These are phyloP conservation scores for Farysia itapuensis DNA, from an alignment of 1,284 basidiomycete species.

Conservation along the genomic window DNA sequence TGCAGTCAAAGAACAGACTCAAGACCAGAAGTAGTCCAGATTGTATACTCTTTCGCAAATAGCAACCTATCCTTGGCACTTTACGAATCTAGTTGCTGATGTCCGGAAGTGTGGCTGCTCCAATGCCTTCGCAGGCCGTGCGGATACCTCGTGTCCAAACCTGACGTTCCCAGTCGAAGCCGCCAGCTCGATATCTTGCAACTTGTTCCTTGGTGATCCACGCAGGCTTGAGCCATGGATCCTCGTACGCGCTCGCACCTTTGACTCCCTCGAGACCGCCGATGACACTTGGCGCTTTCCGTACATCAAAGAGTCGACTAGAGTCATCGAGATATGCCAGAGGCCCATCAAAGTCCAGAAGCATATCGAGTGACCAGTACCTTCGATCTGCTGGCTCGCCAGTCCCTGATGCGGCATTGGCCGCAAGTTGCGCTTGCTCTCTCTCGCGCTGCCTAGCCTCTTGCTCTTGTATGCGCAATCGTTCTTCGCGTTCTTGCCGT, in stretches of 20 bases:
- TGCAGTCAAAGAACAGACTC: too few species aligned
- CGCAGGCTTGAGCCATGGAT: constrained; percentile 46
- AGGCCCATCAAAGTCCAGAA: constrained; percentile 50
- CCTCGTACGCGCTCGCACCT: constrained; percentile 40
- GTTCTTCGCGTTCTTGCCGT: constrained; percentile 36
- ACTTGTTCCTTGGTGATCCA: constrained; percentile 26
- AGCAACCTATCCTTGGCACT: too few species aligned
- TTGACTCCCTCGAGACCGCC: constrained; percentile 37
- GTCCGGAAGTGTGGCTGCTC: constrained; percentile 14
- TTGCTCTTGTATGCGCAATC: constrained; percentile 15
- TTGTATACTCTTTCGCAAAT: too few species aligned
- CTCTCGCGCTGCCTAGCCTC: constrained; percentile 20
- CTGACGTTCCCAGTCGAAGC: constrained; percentile 48
- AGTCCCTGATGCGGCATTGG: constrained; percentile 3
- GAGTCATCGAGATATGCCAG: constrained; percentile 49
- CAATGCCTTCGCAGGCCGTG: constrained; percentile 40
- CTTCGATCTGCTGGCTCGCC: constrained; percentile 9
- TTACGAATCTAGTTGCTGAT: background rate
- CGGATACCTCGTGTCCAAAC: constrained; percentile 45
- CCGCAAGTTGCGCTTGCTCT: constrained; percentile 13
- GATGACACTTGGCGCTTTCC: constrained; percentile 31
- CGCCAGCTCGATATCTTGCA: constrained; percentile 46
- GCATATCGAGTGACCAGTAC: constrained; percentile 40
- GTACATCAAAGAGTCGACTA: constrained; percentile 25
- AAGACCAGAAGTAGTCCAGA: too few species aligned